phyloP scores from a whole-genome alignment of 2,329 filamentous ascomycete genomes.

The Mariannaea sp. region DNA sequence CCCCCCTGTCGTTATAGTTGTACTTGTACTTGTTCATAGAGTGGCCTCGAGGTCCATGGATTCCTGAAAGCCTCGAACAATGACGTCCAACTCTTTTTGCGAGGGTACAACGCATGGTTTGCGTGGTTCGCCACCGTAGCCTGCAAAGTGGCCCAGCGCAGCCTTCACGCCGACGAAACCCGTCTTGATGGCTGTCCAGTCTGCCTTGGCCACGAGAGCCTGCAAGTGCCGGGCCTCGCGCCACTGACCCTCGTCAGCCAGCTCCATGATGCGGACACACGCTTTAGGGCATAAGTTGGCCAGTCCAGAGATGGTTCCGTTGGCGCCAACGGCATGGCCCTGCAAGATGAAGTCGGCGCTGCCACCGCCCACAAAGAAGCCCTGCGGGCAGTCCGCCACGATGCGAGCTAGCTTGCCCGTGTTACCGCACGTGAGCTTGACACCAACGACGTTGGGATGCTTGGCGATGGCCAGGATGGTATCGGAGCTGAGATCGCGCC shows the following conservation, averaged over 20 bases:
- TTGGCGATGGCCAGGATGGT: conserved; percentile 58
- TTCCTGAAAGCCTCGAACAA: conserved; percentile 45
- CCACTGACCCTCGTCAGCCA: conserved; percentile 42
- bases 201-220: conserved; percentile 49
- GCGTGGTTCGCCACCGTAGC: conserved; percentile 47
- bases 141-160: conserved; percentile 48
- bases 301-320: conserved; percentile 48
- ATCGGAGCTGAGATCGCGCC: conserved; percentile 66
- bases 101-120: conserved; percentile 45
- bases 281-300: conserved; percentile 47
- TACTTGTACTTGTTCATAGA: conserved; percentile 29
- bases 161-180: conserved; percentile 56
- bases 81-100: conserved; percentile 41
- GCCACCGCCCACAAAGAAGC: conserved; percentile 44
- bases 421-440: conserved; percentile 69
- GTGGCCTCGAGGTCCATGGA: conserved; percentile 40
- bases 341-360: conserved; percentile 51
- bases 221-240: conserved; percentile 45
- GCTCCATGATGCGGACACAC: conserved; percentile 43
- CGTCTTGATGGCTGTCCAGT: conserved; percentile 54
- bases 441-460: conserved; percentile 64
- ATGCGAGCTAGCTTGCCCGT: conserved; percentile 63
- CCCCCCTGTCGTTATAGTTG: no score
- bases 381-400: conserved; percentile 47
- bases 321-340: conserved; percentile 45